A percentile compares a stretch with the other conserved stretches of the same genome.
Evolutionary conservation across 352 stramenopile genomes (phyloP).

Genomic region (Phytopythium mirpurense): DNA sequence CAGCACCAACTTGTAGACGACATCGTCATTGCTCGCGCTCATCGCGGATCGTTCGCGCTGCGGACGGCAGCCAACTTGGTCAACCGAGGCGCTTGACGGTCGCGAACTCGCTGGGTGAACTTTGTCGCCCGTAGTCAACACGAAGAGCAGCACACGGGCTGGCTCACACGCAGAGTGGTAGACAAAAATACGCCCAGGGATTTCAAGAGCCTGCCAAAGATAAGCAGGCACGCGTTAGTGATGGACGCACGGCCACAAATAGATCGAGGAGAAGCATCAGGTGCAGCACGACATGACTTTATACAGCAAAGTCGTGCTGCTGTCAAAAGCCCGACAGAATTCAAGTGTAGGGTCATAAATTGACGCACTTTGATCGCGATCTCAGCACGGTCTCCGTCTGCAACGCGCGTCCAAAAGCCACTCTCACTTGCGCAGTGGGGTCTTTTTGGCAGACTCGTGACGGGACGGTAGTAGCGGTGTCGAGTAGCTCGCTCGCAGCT

Average conservation of each 20-base stretch:
- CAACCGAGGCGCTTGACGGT: background rate
- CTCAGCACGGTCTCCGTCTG: background rate
- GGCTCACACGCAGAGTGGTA: no score
- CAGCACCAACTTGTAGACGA: slow-evolving; percentile 69
- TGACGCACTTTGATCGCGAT: background rate
- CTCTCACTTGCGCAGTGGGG: slow-evolving; percentile 19
- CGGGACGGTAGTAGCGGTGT: slow-evolving; percentile 39
- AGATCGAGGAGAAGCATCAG: no score
- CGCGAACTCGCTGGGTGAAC: background rate
- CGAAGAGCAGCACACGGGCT: background rate
- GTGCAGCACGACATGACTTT: no score
- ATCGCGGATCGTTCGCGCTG: background rate
- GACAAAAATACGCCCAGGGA: no score
- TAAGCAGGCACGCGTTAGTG: background rate
- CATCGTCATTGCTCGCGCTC: slow-evolving; percentile 17
- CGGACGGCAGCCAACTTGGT: background rate
- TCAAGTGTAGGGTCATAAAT: background rate
- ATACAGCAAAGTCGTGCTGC: no score
- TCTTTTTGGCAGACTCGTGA: slow-evolving; percentile 16
- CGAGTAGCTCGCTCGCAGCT: slow-evolving; percentile 76
- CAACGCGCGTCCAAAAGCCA: no score
- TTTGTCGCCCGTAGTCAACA: background rate
- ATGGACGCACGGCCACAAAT: no score
- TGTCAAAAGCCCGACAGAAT: background rate
- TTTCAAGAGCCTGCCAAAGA: background rate